Conservation (phyloP, 2,329 filamentous ascomycete genomes). For the Purpureocillium takamizusanense region DNA sequence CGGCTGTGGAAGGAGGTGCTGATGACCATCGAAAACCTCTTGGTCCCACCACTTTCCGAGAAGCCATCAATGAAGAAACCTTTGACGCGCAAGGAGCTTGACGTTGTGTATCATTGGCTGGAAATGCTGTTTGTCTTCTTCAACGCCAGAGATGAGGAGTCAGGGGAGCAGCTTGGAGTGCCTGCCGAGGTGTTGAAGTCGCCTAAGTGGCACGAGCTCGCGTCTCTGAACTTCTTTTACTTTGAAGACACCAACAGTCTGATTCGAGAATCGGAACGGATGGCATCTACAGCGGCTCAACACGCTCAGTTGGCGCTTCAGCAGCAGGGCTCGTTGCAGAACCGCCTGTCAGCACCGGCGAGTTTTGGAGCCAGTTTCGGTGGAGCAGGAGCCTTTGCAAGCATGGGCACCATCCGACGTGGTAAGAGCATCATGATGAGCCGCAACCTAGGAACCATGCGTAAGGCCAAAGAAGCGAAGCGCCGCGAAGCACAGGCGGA, state of each 20-base stretch:
- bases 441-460: constrained; percentile 92
- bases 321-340: constrained; percentile 37
- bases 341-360: constrained; percentile 62
- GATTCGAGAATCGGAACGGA: constrained; percentile 90
- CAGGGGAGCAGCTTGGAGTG: constrained; percentile 76
- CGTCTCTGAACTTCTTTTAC: constrained; percentile 97
- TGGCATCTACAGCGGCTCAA: constrained; percentile 79
- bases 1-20: constrained; percentile 96
- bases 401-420: constrained; percentile 57
- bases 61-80: constrained; percentile 83
- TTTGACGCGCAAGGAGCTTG: constrained; percentile 77
- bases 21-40: constrained; percentile 77
- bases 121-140: constrained; percentile 89
- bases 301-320: constrained; percentile 61
- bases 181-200: constrained; percentile 88
- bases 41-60: constrained; percentile 90
- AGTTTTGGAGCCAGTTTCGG: constrained; percentile 25
- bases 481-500: constrained; percentile 92
- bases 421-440: constrained; percentile 85
- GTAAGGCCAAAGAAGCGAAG: constrained; percentile 91
- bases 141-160: constrained; percentile 77
- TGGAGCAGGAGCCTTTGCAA: constrained; percentile 41
- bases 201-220: constrained; percentile 95
- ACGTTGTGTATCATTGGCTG: constrained; percentile 93
- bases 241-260: constrained; percentile 86